phyloP scores from a whole-genome alignment of 495 filamentous ascomycete genomes.

The Rhizodiscina lignyota region DNA sequence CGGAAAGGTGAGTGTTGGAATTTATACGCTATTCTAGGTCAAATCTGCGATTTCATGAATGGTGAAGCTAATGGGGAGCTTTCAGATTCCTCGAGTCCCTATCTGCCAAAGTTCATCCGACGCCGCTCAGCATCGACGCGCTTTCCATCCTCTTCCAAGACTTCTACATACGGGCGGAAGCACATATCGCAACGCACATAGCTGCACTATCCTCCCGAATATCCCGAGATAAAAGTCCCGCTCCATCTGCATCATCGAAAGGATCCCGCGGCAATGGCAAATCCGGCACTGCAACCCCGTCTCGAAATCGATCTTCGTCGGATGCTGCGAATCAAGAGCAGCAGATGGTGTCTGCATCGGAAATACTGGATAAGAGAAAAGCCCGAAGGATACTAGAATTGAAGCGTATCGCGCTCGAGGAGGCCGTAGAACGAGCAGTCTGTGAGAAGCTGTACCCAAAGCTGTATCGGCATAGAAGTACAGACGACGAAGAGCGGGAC shows the following conservation, averaged over 20 bases:
- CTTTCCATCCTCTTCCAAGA: constrained; percentile 84
- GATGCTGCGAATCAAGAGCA: constrained; percentile 36
- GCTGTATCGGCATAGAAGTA: constrained; percentile 80
- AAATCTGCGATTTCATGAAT: too few relatives aligned
- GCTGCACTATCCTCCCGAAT: constrained; percentile 60
- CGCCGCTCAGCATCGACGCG: constrained; percentile 67
- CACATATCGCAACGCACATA: constrained; percentile 78
- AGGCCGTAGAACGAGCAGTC: constrained; percentile 76
- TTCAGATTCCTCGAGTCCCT: constrained; percentile 80
- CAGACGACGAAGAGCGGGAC: constrained; percentile 87
- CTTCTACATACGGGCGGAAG: constrained; percentile 72
- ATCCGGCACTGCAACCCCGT: constrained; percentile 15
- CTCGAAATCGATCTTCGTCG: constrained; percentile 7
- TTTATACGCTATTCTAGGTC: background rate
- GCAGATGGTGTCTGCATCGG: constrained; percentile 83
- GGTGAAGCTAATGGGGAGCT: background rate
- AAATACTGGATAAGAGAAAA: constrained; percentile 62
- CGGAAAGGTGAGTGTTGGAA: constrained; percentile 48
- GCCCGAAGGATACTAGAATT: constrained; percentile 61
- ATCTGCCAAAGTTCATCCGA: constrained; percentile 69
- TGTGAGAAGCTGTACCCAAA: constrained; percentile 76
- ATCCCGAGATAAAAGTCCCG: constrained; percentile 42
- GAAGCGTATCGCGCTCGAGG: constrained; percentile 63
- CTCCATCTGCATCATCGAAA: constrained; percentile 29
- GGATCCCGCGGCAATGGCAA: constrained; percentile 20